A percentile compares a stretch with the other conserved stretches of the same genome.
phyloP scores from a whole-genome alignment of 306 rosid genomes.

The Dalbergia oliveri region DNA sequence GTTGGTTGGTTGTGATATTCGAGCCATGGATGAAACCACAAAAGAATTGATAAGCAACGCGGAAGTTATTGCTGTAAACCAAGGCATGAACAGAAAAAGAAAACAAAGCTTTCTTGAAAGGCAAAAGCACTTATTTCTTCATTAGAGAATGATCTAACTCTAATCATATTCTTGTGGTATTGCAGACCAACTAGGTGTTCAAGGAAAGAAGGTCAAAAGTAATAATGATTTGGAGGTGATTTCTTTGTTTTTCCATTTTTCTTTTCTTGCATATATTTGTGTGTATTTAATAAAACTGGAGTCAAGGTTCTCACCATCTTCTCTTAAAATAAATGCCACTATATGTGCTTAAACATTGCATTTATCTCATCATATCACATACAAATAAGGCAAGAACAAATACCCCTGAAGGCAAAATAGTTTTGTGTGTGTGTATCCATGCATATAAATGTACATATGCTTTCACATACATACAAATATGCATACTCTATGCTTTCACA shows the following conservation, averaged over 20 bases:
- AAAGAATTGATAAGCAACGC: conserved; percentile 60
- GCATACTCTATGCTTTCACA: not conserved
- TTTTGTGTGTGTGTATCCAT: not conserved
- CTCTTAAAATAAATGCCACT: not conserved
- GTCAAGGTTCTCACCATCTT: conserved; percentile 51
- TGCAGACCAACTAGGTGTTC: conserved; percentile 74
- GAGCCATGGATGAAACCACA: conserved; percentile 62
- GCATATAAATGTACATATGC: not conserved
- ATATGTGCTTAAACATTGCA: not conserved
- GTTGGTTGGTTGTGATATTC: conserved; percentile 79
- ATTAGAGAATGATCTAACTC: not conserved
- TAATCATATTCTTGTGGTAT: not conserved
- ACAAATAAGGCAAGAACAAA: not conserved
- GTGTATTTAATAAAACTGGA: conserved; percentile 55
- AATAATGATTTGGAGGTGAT: conserved; percentile 67
- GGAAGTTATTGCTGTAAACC: conserved; percentile 81
- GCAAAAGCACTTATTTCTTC: too few relatives aligned
- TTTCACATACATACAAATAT: not conserved
- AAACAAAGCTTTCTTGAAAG: too few relatives aligned
- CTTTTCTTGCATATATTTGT: conserved; percentile 13
- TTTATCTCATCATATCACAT: not conserved
- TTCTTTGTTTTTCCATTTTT: conserved; percentile 20
- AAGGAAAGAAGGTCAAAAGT: conserved; percentile 71
- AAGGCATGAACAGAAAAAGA: conserved; percentile 54
- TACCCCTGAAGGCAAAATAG: not conserved